Evolutionary conservation across 768 basidiomycete genomes (phyloP).

Genomic region (Mycena amicta): DNA sequence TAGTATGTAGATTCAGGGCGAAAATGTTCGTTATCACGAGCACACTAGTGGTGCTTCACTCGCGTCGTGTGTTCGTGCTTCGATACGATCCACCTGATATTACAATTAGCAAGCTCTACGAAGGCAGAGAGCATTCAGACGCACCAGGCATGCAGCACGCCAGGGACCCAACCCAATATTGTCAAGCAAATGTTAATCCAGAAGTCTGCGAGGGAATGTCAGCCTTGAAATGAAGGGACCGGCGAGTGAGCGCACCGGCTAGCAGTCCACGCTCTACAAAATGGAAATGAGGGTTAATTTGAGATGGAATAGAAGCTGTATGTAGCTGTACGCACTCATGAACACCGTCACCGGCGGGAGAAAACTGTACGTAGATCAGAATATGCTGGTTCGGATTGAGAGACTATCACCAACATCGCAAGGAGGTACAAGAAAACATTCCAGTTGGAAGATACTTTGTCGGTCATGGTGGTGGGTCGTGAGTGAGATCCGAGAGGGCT

Average conservation of each 20-base stretch:
- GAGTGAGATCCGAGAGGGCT: no score
- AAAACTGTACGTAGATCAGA: no score
- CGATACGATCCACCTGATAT: constrained; percentile 21
- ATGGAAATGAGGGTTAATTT: no score
- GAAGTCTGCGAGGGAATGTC: constrained; percentile 24
- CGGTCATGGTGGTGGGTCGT: constrained; percentile 26
- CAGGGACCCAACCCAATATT: constrained; percentile 45
- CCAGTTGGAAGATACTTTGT: constrained; percentile 28
- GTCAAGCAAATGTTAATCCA: constrained; percentile 40
- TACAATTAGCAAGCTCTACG: background rate
- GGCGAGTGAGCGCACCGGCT: constrained; percentile 24
- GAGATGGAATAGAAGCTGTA: no score
- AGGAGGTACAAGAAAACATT: constrained; percentile 42
- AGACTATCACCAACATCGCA: constrained; percentile 29
- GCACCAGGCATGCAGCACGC: constrained; percentile 43
- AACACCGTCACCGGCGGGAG: constrained; percentile 32
- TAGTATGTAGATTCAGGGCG: no score
- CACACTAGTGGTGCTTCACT: background rate
- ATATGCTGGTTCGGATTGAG: no score
- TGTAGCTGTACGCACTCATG: constrained; percentile 30
- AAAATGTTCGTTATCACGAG: no score
- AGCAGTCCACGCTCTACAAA: constrained; percentile 31
- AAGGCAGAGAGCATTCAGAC: no score
- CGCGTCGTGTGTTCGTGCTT: constrained; percentile 15
- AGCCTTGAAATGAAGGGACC: no score